phyloP scores from a whole-genome alignment of 2,329 filamentous ascomycete species.

The Pseudocercospora fuligena region DNA sequence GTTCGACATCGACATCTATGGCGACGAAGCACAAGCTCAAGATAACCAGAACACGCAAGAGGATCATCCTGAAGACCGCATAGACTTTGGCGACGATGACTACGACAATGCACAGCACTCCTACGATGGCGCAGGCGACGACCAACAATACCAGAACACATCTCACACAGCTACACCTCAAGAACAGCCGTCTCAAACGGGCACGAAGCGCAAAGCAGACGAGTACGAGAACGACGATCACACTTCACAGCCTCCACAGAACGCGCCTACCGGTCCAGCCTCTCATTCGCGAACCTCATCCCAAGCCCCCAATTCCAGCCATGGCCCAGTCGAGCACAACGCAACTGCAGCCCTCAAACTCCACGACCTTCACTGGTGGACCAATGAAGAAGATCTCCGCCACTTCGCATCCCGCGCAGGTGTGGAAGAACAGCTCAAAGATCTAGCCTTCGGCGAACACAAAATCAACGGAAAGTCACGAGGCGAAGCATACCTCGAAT shows the following conservation, averaged over 20 bases:
- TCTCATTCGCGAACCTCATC: constrained; percentile 12
- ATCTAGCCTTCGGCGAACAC: constrained; percentile 96
- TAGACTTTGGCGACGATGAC: constrained; percentile 32
- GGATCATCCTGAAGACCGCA: constrained; percentile 35
- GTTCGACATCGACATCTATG: constrained; percentile 73
- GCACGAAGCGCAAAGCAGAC: constrained; percentile 66
- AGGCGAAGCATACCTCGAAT: constrained; percentile 86
- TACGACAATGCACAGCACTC: constrained; percentile 4
- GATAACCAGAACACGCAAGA: constrained; percentile 34
- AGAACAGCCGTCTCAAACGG: constrained; percentile 52
- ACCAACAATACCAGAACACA: constrained; percentile 26
- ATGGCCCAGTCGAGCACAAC: constrained; percentile 62
- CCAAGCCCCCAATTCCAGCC: constrained; percentile 46
- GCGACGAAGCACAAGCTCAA: constrained; percentile 55
- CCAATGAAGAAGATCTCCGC: constrained; percentile 90
- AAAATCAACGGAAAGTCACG: constrained; percentile 99
- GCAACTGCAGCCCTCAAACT: constrained; percentile 77
- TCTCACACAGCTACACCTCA: constrained; percentile 22
- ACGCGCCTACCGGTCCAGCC: constrained; percentile 7
- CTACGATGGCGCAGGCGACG: constrained; percentile 3
- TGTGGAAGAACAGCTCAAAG: constrained; percentile 83
- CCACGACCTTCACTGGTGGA: constrained; percentile 95
- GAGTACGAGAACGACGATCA: constrained; percentile 51
- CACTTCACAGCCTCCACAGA: constrained; percentile 15
- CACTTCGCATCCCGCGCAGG: constrained; percentile 74